Conservation (phyloP, 2,329 filamentous ascomycete species). For the Escovopsis weberi region DNA sequence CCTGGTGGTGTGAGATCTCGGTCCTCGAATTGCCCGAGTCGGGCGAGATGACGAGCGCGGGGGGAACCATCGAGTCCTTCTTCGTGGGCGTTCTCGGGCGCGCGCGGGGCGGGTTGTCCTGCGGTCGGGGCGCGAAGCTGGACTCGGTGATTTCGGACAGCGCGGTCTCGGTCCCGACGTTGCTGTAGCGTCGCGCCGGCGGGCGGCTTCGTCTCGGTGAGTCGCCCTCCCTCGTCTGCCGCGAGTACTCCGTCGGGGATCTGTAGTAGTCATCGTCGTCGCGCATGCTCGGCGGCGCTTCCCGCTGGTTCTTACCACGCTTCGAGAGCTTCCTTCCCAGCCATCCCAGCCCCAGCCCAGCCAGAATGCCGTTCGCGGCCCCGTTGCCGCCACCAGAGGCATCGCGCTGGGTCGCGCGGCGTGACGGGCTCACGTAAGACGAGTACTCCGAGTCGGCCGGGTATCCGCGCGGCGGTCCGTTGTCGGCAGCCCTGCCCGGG, state of each 20-base stretch:
- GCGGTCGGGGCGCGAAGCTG: conserved; percentile 16
- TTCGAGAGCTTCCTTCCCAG: conserved; percentile 51
- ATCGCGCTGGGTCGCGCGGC: conserved; percentile 30
- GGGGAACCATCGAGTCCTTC: conserved; percentile 6
- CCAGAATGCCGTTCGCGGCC: conserved; percentile 42
- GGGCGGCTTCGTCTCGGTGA: conserved; percentile 27
- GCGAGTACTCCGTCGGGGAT: conserved; percentile 45
- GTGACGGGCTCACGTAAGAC: conserved; percentile 48
- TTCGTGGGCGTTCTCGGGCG: conserved; percentile 6
- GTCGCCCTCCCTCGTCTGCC: conserved; percentile 55
- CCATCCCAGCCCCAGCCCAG: conserved; percentile 53
- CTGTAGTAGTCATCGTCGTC: conserved; percentile 38
- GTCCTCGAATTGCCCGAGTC: conserved; percentile 19
- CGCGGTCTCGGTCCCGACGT: conserved; percentile 13
- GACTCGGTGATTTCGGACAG: conserved; percentile 23
- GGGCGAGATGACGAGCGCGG: conserved; percentile 10
- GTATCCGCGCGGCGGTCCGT: conserved; percentile 25
- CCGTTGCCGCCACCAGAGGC: conserved; percentile 27
- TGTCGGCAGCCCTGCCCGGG: conserved; percentile 28
- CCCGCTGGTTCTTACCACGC: conserved; percentile 32
- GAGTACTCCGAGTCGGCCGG: conserved; percentile 42
- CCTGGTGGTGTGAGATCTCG: conserved; percentile 26
- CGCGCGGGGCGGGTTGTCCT: conserved; percentile 10
- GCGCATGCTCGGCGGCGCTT: conserved; percentile 21
- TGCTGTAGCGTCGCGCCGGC: conserved; percentile 16